These are phyloP conservation scores for Eruca vesicaria DNA, from an alignment of 441 rosid genomes.

Conservation along the genomic window DNA sequence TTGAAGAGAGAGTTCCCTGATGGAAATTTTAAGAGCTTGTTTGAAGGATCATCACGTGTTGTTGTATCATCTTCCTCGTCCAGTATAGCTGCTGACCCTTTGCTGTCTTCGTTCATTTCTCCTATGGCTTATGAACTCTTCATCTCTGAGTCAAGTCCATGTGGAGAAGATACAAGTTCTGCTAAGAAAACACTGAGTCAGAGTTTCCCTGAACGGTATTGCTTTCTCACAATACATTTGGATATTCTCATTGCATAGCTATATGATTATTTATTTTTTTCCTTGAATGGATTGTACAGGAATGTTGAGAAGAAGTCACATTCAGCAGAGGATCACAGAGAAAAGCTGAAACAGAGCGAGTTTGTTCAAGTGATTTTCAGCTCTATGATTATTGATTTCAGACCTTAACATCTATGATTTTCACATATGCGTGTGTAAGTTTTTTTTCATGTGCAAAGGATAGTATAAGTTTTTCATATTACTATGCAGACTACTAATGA, in stretches of 20 bases:
- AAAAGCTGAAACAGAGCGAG: slow-evolving; percentile 31
- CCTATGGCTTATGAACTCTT: slow-evolving; percentile 65
- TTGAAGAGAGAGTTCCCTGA: slow-evolving; percentile 87
- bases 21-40: slow-evolving; percentile 71
- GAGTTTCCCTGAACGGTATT: slow-evolving; percentile 54
- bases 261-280: too few relatives aligned
- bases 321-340: slow-evolving; percentile 29
- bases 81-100: slow-evolving; percentile 75
- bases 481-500: too few relatives aligned
- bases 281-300: not conserved
- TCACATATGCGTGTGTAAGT: too few relatives aligned
- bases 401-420: too few relatives aligned
- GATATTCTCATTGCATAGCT: too few relatives aligned
- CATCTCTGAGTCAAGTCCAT: too few relatives aligned
- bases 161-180: slow-evolving; percentile 47
- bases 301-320: slow-evolving; percentile 6
- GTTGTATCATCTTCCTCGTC: slow-evolving; percentile 61
- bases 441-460: too few relatives aligned
- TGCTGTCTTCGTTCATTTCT: slow-evolving; percentile 81
- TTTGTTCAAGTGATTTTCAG: slow-evolving; percentile 23
- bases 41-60: slow-evolving; percentile 69
- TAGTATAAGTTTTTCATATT: too few relatives aligned
- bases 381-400: slow-evolving; percentile 18
- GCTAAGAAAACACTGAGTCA: slow-evolving; percentile 50
- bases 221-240: too few relatives aligned